These are phyloP conservation scores for Epicoccum sorghinum DNA, from an alignment of 2,329 filamentous ascomycete species.

Conservation along the genomic window DNA sequence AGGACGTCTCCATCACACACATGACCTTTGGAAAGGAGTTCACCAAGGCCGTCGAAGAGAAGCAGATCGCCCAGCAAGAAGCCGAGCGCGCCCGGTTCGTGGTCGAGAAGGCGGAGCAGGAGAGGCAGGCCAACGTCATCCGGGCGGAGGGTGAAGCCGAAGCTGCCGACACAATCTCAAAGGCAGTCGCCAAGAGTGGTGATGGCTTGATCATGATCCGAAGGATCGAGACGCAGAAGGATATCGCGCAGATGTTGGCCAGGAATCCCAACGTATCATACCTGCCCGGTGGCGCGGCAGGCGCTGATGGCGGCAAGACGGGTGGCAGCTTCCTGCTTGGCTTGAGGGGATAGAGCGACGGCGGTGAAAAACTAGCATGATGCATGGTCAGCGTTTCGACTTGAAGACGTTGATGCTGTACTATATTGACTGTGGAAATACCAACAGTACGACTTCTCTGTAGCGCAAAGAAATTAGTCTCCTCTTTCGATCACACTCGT, in stretches of 20 bases:
- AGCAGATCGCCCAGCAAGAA: conserved; percentile 99
- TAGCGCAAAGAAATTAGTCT: conserved; percentile 44
- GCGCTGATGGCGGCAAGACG: conserved; percentile 64
- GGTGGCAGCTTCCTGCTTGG: conserved; percentile 70
- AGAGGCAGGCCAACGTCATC: conserved; percentile 98
- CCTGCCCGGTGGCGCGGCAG: conserved; percentile 72
- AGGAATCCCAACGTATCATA: conserved; percentile 96
- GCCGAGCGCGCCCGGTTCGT: conserved; percentile 97
- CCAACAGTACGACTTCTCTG: conserved; percentile 27
- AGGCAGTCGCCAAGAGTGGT: conserved; percentile 89
- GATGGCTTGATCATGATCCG: conserved; percentile 95
- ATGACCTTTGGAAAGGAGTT: conserved; percentile 99
- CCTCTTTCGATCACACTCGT: conserved; percentile 31
- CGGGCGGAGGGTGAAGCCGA: conserved; percentile 97
- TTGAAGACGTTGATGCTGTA: conserved; percentile 35
- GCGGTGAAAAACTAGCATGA: conserved; percentile 15
- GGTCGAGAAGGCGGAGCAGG: conserved; percentile 98
- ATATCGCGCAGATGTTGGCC: conserved; percentile 90
- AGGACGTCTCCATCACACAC: conserved; percentile 99
- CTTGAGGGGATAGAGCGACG: conserved; percentile 56
- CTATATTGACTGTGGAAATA: conserved; percentile 34
- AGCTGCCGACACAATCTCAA: conserved; percentile 92
- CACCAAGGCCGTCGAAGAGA: conserved; percentile 98
- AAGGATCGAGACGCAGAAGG: conserved; percentile 94
- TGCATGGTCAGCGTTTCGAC: conserved; percentile 31